A percentile compares a stretch with the other conserved stretches of the same genome.
Evolutionary conservation across 2,329 filamentous ascomycete genomes (phyloP).

Genomic region (Sporothrix protearum): DNA sequence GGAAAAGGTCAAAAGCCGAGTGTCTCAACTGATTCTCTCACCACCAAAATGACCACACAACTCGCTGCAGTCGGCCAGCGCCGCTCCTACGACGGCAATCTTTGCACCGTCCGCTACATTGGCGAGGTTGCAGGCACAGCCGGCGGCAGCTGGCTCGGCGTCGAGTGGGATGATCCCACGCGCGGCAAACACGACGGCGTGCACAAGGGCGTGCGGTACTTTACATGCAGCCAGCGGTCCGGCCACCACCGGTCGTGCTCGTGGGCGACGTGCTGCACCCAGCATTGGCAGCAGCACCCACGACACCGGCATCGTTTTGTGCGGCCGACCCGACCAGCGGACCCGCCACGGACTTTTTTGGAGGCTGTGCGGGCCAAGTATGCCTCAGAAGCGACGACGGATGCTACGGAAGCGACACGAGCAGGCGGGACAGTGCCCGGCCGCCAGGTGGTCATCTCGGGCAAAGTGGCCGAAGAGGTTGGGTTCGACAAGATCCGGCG

Average conservation of each 20-base stretch:
- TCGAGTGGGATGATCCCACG: conserved; percentile 89
- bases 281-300: not conserved
- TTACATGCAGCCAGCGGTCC: conserved; percentile 62
- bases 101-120: conserved; percentile 82
- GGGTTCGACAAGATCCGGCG: conserved; percentile 90
- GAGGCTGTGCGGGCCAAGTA: conserved; percentile 82
- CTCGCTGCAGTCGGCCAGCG: conserved; percentile 61
- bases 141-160: conserved; percentile 82
- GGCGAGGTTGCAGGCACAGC: conserved; percentile 71
- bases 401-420: conserved; percentile 29
- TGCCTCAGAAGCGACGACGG: conserved; percentile 51
- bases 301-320: conserved; percentile 78
- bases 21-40: too few relatives aligned
- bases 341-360: conserved; percentile 68
- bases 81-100: conserved; percentile 69
- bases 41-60: conserved; percentile 33
- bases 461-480: conserved; percentile 85
- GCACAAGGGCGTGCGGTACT: conserved; percentile 75
- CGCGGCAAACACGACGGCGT: conserved; percentile 89
- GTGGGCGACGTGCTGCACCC: conserved; percentile 2
- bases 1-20: too few relatives aligned
- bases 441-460: conserved; percentile 63
- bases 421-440: not conserved
- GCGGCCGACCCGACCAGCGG: conserved; percentile 67
- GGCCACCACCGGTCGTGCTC: not conserved